Conservation (phyloP, 1,284 basidiomycete genomes). For the Ceratobasidium sp. region DNA sequence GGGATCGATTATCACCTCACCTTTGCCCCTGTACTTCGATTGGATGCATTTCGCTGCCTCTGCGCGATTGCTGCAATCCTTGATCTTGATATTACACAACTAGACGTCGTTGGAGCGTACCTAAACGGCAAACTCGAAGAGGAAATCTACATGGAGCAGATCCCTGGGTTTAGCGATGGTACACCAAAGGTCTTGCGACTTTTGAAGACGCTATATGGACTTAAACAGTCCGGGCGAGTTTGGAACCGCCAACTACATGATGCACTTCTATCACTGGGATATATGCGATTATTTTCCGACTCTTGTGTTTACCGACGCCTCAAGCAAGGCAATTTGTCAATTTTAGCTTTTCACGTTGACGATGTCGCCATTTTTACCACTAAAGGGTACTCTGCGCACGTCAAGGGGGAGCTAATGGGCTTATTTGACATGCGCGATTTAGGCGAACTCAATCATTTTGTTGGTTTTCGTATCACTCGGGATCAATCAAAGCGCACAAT, state of each 20-base stretch:
- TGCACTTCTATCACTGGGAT: conserved; percentile 1
- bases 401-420: neutral
- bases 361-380: conserved; percentile 14
- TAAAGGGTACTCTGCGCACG: conserved; percentile 1
- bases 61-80: conserved; percentile 55
- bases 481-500: neutral
- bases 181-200: neutral
- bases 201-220: neutral
- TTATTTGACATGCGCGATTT: conserved; percentile 37
- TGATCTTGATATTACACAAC: conserved; percentile 52
- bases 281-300: conserved; percentile 2
- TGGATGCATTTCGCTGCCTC: conserved; percentile 1
- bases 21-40: conserved; percentile 11
- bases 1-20: conserved; percentile 18
- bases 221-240: conserved; percentile 8
- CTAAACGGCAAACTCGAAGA: conserved; percentile 51
- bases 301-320: conserved; percentile 4
- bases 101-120: conserved; percentile 54
- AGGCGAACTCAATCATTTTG: conserved; percentile 19
- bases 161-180: conserved; percentile 6
- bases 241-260: conserved; percentile 1
- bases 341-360: conserved; percentile 10
- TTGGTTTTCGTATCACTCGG: conserved; percentile 21
- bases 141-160: conserved; percentile 51
- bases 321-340: neutral